These are phyloP conservation scores for Phytophthora sojae DNA, from an alignment of 352 stramenopile species.

Conservation along the genomic window DNA sequence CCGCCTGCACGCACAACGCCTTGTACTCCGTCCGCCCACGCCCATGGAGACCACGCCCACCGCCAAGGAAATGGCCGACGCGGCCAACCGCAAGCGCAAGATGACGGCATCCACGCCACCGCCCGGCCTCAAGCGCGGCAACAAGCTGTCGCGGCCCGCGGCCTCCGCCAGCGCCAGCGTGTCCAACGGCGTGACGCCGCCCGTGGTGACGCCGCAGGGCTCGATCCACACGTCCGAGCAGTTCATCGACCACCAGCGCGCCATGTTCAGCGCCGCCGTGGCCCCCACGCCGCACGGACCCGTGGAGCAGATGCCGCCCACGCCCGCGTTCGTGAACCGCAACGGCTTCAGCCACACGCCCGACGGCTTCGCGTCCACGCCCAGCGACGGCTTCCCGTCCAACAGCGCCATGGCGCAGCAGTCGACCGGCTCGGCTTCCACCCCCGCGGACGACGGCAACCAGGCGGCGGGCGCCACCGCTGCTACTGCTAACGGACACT, in stretches of 20 bases:
- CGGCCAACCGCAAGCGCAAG: constrained; percentile 80
- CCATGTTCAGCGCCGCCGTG: constrained; percentile 74
- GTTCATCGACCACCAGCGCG: constrained; percentile 84
- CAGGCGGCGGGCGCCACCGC: constrained; percentile 23
- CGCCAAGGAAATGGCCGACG: constrained; percentile 38
- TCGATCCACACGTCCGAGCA: constrained; percentile 68
- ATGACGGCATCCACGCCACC: constrained; percentile 59
- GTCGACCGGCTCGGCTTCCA: constrained; percentile 16
- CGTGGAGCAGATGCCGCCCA: constrained; percentile 83
- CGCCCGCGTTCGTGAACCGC: constrained; percentile 77
- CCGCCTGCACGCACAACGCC: not conserved
- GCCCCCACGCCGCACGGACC: constrained; percentile 84
- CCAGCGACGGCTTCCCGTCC: constrained; percentile 49
- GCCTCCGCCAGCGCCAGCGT: constrained; percentile 29
- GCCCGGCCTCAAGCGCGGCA: constrained; percentile 51
- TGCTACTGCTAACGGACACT: constrained; percentile 9
- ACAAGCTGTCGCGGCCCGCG: constrained; percentile 59
- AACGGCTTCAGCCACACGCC: constrained; percentile 69
- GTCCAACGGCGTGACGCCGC: constrained; percentile 49
- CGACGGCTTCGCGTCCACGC: constrained; percentile 73
- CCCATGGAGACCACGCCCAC: constrained; percentile 34
- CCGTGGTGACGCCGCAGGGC: constrained; percentile 46
- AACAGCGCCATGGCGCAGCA: constrained; percentile 31
- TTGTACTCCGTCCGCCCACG: not conserved
- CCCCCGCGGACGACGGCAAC: constrained; percentile 39